Base-by-base conservation (phyloP, 2,329 filamentous ascomycete species). In the Berkeleyomyces rouxiae region DNA sequence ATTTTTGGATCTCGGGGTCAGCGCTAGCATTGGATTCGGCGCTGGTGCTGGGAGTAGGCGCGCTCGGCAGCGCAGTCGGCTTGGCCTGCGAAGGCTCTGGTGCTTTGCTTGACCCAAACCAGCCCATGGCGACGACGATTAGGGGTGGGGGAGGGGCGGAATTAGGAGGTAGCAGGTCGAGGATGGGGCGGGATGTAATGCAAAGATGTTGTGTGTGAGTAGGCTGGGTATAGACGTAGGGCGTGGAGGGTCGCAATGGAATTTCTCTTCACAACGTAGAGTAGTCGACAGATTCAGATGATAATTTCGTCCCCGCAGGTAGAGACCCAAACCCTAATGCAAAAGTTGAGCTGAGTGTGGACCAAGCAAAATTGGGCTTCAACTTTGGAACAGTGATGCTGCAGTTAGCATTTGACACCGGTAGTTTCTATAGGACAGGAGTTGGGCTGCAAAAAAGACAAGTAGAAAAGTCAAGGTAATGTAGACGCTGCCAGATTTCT, bases 1-100 rank as follows among this genome's bases (percentile, higher is more conserved):
- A 81, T 68, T 78, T 79, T 68, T 77, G 75, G 66, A 83, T 72
- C 68, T 82, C 81, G 40, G 76, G 75, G 68, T 82, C 79, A 67
- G 69, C 36, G 42, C 16, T 36, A 33, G 42, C 43, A 65, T 64
- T 47, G 66, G 61, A 39, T 68, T 23, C 42, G 68, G 62, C 59
- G 69, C 63, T 47, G 68, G 51, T 23, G 67, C 46, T 13, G 16
- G 13, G 44, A 23, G 59, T 43, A 40, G 51, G n/a, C 3, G 53
- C 3, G 6, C 40, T 37, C 1, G 49, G 4, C 3, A 3, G 11
- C 11, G 42, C 13, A 5, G 43, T 13, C 36, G 23, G 40, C 23
- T 16, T 37, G 9, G 33, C 6, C 9, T 61, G 49, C 3, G 70
- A 40, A 42, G 66, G 66, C 67, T 71, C 70, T 13, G 74, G 65